Evolutionary conservation across 306 rosid species (phyloP).

Genomic region (Citrullus colocynthis): DNA sequence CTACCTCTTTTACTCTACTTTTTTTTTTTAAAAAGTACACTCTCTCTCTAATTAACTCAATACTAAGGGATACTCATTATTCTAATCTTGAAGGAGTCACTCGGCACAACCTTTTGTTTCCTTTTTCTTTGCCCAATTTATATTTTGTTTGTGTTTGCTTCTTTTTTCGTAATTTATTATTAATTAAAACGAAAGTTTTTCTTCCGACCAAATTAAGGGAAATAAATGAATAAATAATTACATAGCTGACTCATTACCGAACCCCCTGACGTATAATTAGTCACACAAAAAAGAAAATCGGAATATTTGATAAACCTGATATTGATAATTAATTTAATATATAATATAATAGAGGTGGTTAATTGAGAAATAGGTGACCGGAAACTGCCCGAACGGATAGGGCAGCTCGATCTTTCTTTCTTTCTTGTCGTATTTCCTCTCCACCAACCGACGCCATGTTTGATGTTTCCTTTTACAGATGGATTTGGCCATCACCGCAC

Average conservation of each 20-base stretch:
- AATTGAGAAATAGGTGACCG: neutral
- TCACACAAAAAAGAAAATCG: neutral
- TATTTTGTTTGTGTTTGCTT: neutral
- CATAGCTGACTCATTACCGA: neutral
- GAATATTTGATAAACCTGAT: neutral
- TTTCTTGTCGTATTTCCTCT: neutral
- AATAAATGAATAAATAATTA: neutral
- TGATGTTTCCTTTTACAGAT: neutral
- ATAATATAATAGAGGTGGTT: neutral
- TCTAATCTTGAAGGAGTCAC: neutral
- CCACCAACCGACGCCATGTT: constrained; percentile 8
- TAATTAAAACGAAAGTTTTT: too few relatives aligned
- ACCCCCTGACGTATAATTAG: neutral
- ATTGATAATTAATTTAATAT: neutral
- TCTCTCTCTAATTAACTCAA: too few relatives aligned
- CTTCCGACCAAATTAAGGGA: neutral
- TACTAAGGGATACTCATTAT: neutral
- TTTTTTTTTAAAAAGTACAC: too few relatives aligned
- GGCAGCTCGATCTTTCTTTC: neutral
- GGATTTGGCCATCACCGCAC: neutral
- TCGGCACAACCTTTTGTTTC: too few relatives aligned
- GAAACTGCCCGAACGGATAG: neutral
- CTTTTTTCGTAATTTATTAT: neutral
- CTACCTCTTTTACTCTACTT: too few relatives aligned
- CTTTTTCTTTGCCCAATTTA: neutral